Evolutionary conservation across 495 filamentous ascomycete genomes (phyloP).

Genomic region (Podospora pseudoanserina): DNA sequence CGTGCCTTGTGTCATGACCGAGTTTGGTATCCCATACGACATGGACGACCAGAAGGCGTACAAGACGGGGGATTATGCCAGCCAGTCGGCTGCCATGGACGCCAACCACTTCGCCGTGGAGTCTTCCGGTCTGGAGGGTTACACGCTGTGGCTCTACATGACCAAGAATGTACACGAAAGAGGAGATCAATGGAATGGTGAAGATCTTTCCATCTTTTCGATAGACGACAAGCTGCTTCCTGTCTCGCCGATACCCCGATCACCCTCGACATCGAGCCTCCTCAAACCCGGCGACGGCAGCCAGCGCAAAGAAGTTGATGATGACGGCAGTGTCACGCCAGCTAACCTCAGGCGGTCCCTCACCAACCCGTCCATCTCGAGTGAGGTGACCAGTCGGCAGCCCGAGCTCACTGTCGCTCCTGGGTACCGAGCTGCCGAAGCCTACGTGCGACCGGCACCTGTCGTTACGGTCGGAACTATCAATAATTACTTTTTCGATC

Average conservation of each 20-base stretch:
- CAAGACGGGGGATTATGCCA: slow-evolving; percentile 92
- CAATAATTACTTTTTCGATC: slow-evolving; percentile 68
- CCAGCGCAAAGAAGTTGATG: slow-evolving; percentile 45
- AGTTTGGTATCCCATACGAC: slow-evolving; percentile 97
- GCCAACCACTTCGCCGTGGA: slow-evolving; percentile 94
- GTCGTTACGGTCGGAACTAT: slow-evolving; percentile 69
- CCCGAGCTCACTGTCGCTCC: slow-evolving; percentile 54
- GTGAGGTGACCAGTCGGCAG: slow-evolving; percentile 47
- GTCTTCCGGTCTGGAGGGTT: slow-evolving; percentile 73
- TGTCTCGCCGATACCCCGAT: slow-evolving; percentile 42
- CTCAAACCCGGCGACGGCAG: slow-evolving; percentile 24
- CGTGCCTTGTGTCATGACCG: slow-evolving; percentile 86
- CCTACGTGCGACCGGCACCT: slow-evolving; percentile 82
- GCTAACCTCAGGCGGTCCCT: slow-evolving; percentile 70
- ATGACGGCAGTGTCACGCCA: slow-evolving; percentile 58
- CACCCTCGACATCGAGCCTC: slow-evolving; percentile 35
- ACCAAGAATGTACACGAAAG: slow-evolving; percentile 80
- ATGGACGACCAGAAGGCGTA: slow-evolving; percentile 97
- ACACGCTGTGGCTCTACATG: slow-evolving; percentile 85
- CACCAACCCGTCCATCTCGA: slow-evolving; percentile 67
- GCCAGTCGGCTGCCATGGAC: slow-evolving; percentile 91
- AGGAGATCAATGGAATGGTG: slow-evolving; percentile 96
- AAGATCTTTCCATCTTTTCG: slow-evolving; percentile 89
- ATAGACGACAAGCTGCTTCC: slow-evolving; percentile 72
- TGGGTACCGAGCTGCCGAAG: slow-evolving; percentile 86